A percentile compares a stretch with the other conserved stretches of the same genome.
phyloP scores from a whole-genome alignment of 2,329 filamentous ascomycete species.

The Tolypocladium pustulatum region DNA sequence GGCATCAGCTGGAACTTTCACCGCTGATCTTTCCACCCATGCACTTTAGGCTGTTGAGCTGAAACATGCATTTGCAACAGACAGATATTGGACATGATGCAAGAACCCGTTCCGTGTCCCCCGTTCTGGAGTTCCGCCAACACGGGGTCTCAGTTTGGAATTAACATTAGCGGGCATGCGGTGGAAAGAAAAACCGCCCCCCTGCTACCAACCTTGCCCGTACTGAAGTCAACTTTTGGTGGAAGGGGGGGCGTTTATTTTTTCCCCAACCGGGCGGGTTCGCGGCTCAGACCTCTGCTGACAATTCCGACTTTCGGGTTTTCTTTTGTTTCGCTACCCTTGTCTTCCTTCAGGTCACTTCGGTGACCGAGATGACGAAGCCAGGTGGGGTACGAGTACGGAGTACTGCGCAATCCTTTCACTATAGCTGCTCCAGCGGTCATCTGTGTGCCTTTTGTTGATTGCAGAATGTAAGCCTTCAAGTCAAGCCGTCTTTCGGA shows the following conservation, averaged over 20 bases:
- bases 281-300: background rate
- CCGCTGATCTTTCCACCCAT: background rate
- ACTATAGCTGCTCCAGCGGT: no score
- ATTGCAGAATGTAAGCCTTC: background rate
- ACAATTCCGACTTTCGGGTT: background rate
- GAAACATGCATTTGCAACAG: background rate
- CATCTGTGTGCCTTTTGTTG: no score
- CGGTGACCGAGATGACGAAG: background rate
- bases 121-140: no score
- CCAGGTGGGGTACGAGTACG: background rate
- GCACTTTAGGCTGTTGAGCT: background rate
- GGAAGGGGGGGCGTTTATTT: no score
- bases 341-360: background rate
- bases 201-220: no score
- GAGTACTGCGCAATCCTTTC: background rate
- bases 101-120: no score
- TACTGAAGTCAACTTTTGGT: no score
- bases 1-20: background rate
- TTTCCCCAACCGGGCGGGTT: no score
- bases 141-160: no score
- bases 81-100: background rate
- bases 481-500: background rate
- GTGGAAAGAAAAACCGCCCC: no score
- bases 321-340: background rate
- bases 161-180: no score